Base-by-base conservation (phyloP, 352 stramenopile genomes). In the Phytophthora rubi region DNA sequence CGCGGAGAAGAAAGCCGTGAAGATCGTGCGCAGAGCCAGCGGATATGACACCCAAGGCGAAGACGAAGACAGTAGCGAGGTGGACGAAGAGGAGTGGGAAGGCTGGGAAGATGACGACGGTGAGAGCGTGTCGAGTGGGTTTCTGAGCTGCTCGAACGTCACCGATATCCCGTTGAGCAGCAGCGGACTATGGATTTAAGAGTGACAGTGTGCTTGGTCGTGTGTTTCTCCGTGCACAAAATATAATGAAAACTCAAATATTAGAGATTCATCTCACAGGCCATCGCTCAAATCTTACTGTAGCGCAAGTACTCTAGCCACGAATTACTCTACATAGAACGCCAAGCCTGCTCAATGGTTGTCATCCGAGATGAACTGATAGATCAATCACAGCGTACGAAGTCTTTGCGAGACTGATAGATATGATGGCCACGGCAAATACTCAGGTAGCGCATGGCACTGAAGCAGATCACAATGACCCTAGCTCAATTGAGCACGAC, bases 101-200 rank as follows among this genome's bases (percentile, higher is more conserved):
- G 42, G 42, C 16, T 72, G 53, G 42, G 66, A 70, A 23, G 59
- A 80, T 26, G 76, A 76, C 5, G 76, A 76, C 26, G 62, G 51
- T 18, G 62, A 71, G 15, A 77, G 79, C 33, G 79, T 81, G 4
- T 78, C 77, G 28, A 91, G 82, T 58, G 83, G 84, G 1, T 87
- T 92, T 63, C 47, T 90, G 49, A 93, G 72, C 54, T 90, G 85
- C 57, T 91, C 81, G 42, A 79, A 59, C 9, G 53, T 72, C 7
- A 81, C 63, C 3, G 47, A 76, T 16, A 71, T 76, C 49, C 65
- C 70, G 6, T 49, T 82, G 23, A 86, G 77, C 18, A 79, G 70
- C 28, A 85, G 80, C n/a, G 80, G 77, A 23, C 63, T 75, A 53
- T 86, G 64, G 78, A 85, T 80, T 65, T 80, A 59, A 61, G 28